Evolutionary conservation across 805 yeast species (phyloP).

Genomic region (Suhomyces prunicola): DNA sequence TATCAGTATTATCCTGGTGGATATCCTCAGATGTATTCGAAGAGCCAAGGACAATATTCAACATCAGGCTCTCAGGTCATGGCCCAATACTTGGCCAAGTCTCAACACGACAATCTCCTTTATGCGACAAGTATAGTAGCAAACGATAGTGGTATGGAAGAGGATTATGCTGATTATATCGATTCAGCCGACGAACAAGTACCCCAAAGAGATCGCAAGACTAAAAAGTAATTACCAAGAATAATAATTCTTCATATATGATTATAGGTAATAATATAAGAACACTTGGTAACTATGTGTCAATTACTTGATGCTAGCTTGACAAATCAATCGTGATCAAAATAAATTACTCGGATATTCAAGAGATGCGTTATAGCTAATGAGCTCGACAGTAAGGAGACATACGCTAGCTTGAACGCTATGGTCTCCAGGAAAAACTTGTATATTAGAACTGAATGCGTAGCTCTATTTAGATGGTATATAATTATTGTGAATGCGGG

Average conservation of each 20-base stretch:
- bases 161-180: background rate
- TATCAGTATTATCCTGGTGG: background rate
- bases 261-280: background rate
- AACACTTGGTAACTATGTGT: background rate
- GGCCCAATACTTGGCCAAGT: slow-evolving; percentile 75
- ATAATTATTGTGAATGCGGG: background rate
- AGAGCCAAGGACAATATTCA: slow-evolving; percentile 10
- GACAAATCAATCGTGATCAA: background rate
- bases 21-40: slow-evolving; percentile 4
- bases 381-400: no score
- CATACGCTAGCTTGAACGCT: no score
- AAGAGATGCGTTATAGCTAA: no score
- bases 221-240: background rate
- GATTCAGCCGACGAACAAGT: background rate
- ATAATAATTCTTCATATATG: background rate
- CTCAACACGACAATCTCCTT: slow-evolving; percentile 58
- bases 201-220: background rate
- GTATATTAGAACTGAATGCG: background rate
- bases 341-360: background rate
- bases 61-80: slow-evolving; percentile 66
- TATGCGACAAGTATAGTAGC: slow-evolving; percentile 35
- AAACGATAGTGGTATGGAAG: slow-evolving; percentile 17
- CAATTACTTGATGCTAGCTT: no score
- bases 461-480: background rate
- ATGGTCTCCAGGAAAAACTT: no score